Evolutionary conservation across 352 stramenopile genomes (phyloP).

Genomic region (Phytophthora tubulina): DNA sequence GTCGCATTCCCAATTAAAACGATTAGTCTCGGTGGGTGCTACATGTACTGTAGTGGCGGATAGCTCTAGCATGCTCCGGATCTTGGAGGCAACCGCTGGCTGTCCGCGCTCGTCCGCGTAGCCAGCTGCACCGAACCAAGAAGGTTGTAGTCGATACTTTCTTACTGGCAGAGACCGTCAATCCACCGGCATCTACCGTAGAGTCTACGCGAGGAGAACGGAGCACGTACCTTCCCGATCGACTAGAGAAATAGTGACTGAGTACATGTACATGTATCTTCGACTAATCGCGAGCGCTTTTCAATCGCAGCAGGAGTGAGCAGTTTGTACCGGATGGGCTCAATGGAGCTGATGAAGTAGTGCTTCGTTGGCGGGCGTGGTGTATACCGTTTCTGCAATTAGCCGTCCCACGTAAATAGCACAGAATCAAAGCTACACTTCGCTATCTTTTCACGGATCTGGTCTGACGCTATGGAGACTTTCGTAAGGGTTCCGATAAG

Average conservation of each 20-base stretch:
- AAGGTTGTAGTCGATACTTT: too few species aligned
- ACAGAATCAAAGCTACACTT: too few species aligned
- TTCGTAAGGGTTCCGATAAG: neutral
- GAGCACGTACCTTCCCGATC: neutral
- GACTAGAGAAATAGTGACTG: neutral
- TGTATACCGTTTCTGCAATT: too few species aligned
- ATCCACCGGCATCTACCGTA: neutral
- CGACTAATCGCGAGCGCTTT: too few species aligned
- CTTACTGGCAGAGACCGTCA: too few species aligned
- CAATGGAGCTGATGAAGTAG: neutral
- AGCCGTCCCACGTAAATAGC: too few species aligned
- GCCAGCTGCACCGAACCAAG: constrained; percentile 1
- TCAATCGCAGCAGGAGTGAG: neutral
- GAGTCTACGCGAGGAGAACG: neutral
- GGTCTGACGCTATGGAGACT: neutral
- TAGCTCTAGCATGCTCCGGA: neutral
- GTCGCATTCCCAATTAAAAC: constrained; percentile 16
- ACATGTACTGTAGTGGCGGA: neutral
- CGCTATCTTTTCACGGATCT: neutral
- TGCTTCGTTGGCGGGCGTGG: too few species aligned
- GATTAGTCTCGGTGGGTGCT: constrained; percentile 3
- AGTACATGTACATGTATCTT: too few species aligned
- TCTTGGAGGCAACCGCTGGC: constrained; percentile 23
- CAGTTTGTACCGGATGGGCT: neutral
- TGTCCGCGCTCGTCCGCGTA: constrained; percentile 3